Evolutionary conservation across 495 filamentous ascomycete species (phyloP).

Genomic region (Penicillium herquei): DNA sequence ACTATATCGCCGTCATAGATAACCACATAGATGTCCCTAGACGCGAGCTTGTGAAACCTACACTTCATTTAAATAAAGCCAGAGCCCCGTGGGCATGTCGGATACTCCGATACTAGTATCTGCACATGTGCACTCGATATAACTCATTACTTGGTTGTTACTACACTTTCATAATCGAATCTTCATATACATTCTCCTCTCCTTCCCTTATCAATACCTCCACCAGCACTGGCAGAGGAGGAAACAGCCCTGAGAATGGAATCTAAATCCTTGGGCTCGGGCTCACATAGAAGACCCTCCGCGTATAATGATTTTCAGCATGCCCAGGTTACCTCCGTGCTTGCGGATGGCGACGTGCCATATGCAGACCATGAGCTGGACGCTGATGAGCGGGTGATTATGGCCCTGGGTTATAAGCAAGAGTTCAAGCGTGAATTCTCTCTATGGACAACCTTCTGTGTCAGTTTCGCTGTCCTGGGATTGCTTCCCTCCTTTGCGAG

Average conservation of each 20-base stretch:
- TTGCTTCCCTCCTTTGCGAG: constrained; percentile 72
- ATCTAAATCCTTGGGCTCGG: constrained; percentile 12
- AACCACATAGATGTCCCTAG: constrained; percentile 8
- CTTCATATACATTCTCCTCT: not conserved
- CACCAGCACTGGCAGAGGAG: too few relatives aligned
- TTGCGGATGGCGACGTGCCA: constrained; percentile 64
- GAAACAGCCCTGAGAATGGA: not conserved
- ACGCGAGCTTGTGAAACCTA: not conserved
- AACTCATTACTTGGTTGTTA: not conserved
- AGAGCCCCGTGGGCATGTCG: not conserved
- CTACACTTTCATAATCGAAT: not conserved
- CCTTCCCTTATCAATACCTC: not conserved
- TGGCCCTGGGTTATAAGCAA: constrained; percentile 72
- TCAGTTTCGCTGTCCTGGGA: constrained; percentile 74
- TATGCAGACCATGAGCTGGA: constrained; percentile 49
- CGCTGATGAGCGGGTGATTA: constrained; percentile 67
- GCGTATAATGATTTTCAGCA: constrained; percentile 37
- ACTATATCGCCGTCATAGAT: constrained; percentile 13
- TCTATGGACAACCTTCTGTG: constrained; percentile 80
- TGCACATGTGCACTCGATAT: not conserved
- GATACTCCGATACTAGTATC: not conserved
- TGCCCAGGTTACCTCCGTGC: constrained; percentile 65
- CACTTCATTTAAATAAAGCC: not conserved
- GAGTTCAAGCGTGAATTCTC: constrained; percentile 82
- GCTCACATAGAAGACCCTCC: constrained; percentile 12